Evolutionary conservation across 2,329 filamentous ascomycete species (phyloP).

Genomic region (Helotiales sp.): DNA sequence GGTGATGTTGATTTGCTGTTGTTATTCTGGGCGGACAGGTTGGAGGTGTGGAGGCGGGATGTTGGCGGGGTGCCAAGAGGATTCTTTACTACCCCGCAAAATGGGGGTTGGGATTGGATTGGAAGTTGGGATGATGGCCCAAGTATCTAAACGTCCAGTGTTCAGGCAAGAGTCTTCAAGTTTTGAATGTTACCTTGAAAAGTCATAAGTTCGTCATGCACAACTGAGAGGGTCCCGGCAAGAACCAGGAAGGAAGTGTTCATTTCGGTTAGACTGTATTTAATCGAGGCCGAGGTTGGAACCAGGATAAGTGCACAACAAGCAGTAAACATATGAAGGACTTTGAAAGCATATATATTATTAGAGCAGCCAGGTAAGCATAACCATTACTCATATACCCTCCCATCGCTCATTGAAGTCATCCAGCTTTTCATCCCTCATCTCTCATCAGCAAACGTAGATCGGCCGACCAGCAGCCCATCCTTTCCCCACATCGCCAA

Average conservation of each 20-base stretch:
- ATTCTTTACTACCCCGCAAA: background rate
- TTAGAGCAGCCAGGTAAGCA: conserved; percentile 8
- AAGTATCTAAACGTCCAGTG: no score
- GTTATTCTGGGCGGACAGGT: no score
- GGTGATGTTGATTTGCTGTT: conserved; percentile 9
- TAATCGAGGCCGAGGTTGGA: no score
- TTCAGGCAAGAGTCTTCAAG: no score
- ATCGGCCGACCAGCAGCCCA: conserved; percentile 20
- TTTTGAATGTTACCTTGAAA: no score
- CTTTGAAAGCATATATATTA: conserved; percentile 13
- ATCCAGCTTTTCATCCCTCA: conserved; percentile 11
- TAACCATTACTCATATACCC: conserved; percentile 19
- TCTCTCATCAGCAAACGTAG: background rate
- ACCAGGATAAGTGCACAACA: background rate
- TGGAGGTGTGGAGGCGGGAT: background rate
- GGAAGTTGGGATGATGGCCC: no score
- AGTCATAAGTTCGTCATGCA: no score
- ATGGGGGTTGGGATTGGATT: no score
- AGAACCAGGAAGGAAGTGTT: no score
- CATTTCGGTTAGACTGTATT: no score
- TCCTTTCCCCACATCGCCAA: background rate
- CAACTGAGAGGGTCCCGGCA: no score
- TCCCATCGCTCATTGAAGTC: conserved; percentile 5
- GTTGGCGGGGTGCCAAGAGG: background rate
- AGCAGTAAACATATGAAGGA: background rate